Evolutionary conservation across 23 red algal species (phyloP).

Genomic region (Gracilaria gracilis): DNA sequence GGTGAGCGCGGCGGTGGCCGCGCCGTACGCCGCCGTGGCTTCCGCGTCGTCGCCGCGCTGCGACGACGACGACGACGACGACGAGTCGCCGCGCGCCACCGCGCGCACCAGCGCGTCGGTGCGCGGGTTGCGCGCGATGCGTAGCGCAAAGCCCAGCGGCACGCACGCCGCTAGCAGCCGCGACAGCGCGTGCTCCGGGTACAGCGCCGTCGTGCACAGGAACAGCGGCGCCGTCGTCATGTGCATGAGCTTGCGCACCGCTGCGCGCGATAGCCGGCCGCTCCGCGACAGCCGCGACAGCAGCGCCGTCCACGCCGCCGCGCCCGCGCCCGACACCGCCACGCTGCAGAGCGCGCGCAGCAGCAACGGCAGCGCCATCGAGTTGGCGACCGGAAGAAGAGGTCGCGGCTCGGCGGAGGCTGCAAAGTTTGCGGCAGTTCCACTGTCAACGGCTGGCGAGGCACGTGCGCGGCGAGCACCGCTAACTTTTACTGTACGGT

Average conservation of each 20-base stretch:
- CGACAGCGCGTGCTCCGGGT: conserved; percentile 14
- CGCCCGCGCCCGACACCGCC: conserved; percentile 17
- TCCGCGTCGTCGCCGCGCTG: not conserved
- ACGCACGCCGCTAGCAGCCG: conserved; percentile 45
- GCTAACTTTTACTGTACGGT: not conserved
- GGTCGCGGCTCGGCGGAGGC: no score
- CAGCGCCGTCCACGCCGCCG: conserved; percentile 37
- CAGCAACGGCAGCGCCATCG: not conserved
- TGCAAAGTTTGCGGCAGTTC: no score
- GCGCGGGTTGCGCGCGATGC: conserved; percentile 29
- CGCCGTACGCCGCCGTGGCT: conserved; percentile 35
- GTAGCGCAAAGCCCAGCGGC: conserved; percentile 29
- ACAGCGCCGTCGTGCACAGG: conserved; percentile 34
- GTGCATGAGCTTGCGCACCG: conserved; percentile 57
- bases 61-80: no score
- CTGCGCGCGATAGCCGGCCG: not conserved
- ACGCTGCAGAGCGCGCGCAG: conserved; percentile 21
- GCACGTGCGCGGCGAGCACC: no score
- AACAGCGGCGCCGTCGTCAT: conserved; percentile 65
- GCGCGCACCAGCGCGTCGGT: conserved; percentile 25
- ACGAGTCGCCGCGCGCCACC: conserved; percentile 3
- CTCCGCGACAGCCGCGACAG: not conserved
- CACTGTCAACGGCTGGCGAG: no score
- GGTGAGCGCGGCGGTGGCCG: conserved; percentile 1
- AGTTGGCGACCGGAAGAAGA: no score